Percentiles rank a stretch among this genome's conserved stretches.
These are phyloP conservation scores for Aspergillus sp. DNA, from an alignment of 2,329 filamentous ascomycete species.

Conservation along the genomic window DNA sequence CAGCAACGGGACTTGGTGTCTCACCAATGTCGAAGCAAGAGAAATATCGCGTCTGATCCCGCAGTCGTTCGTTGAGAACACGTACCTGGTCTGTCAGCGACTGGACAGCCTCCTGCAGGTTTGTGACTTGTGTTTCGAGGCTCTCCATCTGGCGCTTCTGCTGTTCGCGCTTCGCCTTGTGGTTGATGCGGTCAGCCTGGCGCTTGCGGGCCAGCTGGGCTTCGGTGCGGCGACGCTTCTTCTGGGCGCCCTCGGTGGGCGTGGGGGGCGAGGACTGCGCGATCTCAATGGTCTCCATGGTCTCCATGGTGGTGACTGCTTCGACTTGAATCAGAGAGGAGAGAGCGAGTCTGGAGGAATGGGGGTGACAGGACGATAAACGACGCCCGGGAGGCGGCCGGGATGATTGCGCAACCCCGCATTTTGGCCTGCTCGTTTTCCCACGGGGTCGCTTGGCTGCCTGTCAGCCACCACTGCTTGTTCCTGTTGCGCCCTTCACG, in stretches of 20 bases:
- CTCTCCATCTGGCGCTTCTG: constrained; percentile 14
- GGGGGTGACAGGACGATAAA: background rate
- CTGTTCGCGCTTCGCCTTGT: constrained; percentile 13
- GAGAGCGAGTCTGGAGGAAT: background rate
- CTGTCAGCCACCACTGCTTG: background rate
- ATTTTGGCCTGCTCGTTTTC: background rate
- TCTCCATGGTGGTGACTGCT: background rate
- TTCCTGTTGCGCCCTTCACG: background rate
- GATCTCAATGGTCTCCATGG: background rate
- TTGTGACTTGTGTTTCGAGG: constrained; percentile 10
- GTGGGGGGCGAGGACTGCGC: background rate
- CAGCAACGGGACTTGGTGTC: background rate
- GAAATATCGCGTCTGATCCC: constrained; percentile 5
- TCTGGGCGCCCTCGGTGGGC: constrained; percentile 6
- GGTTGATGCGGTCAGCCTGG: constrained; percentile 13
- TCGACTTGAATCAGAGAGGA: background rate
- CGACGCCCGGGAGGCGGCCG: background rate
- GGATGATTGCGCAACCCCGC: constrained; percentile 4
- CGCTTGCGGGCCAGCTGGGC: constrained; percentile 12
- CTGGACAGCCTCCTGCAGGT: constrained; percentile 10
- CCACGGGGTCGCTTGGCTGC: constrained; percentile 2
- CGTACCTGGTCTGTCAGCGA: constrained; percentile 10
- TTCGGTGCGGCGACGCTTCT: constrained; percentile 13
- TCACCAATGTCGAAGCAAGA: background rate
- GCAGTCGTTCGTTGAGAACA: constrained; percentile 8